Base-by-base conservation (phyloP, 306 rosid genomes). In the Pyrus betulifolia region DNA sequence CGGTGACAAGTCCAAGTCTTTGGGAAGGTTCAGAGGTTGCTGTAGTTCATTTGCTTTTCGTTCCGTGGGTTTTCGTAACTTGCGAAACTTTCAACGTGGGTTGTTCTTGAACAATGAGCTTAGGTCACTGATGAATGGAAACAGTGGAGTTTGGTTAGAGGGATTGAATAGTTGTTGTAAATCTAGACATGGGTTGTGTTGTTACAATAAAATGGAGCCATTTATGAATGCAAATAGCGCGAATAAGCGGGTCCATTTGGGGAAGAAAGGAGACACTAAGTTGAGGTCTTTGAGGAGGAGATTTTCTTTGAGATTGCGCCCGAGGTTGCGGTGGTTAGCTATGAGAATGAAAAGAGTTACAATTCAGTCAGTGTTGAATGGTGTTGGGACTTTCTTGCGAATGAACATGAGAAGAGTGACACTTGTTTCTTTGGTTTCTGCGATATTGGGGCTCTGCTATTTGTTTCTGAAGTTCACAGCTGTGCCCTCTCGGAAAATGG, bases 231-330 rank as follows among this genome's bases (percentile, higher is more conserved):
- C 83, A 68, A 87, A 76, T 62, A 80, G 78, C 66, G 86, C 77
- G 72, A 81, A 78, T 17, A 83, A 79, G 64, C 86, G 84, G 82
- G 69, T 83, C 14, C 71, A 78, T 69, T 72, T 72, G 76, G 88
- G 89, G 69, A 78, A 87, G 58, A 86, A 75, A 40, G 83, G 44
- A 54, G 74, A 79, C 58, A 75, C 80, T 52, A 72, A 76, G 65
- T 18, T 81, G 74, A 64, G 44, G 13, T 31, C 44, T 15, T 64
- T 64, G 69, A 91, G 85, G 82, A 89, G 85, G 82, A 83, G 89
- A 59, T 88, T 89, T 76, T 86, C 92, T 3, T 81, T 92, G 84
- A 90, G 98, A 70, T 87, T 92, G 80, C 86, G 92, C 13, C 98
- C 93, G 14, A 86, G 99, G 81, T 78, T 95, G 74, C 74, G 99